Evolutionary conservation across 371 early-diverging fungal species (phyloP).

Genomic region (Blakeslea trispora): DNA sequence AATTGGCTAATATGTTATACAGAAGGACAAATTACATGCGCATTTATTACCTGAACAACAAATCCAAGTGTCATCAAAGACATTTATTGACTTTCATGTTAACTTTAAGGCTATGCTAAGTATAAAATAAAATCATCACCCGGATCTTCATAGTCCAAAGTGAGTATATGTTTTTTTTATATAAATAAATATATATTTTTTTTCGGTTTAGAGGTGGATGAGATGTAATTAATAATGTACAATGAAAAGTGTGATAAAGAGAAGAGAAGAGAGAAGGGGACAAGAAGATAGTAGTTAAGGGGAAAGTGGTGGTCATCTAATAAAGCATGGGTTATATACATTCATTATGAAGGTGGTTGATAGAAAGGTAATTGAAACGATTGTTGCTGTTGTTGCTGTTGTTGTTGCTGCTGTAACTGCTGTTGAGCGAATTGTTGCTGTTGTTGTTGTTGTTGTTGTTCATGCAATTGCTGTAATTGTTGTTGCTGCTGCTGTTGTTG

Average conservation of each 20-base stretch:
- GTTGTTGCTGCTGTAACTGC: conserved; percentile 1
- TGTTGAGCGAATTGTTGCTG: neutral
- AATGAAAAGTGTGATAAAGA: conserved; percentile 1
- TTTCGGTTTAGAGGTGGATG: too few relatives aligned
- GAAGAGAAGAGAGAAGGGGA: neutral
- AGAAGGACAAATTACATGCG: neutral
- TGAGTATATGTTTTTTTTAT: too few relatives aligned
- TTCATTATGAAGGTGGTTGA: neutral
- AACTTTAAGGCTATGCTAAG: neutral
- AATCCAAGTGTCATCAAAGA: neutral
- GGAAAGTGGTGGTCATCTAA: neutral
- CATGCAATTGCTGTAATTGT: conserved; percentile 13
- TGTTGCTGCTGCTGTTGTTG: conserved; percentile 4
- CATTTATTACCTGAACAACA: neutral
- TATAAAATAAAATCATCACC: too few relatives aligned
- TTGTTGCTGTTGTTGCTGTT: conserved; percentile 12
- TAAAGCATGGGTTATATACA: neutral
- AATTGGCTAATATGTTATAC: neutral
- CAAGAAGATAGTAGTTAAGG: conserved; percentile 1
- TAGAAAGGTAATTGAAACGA: conserved; percentile 1
- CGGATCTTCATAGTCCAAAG: too few relatives aligned
- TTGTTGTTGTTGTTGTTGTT: conserved; percentile 10
- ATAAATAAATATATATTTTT: too few relatives aligned
- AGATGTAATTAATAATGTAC: too few relatives aligned
- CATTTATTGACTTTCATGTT: neutral